Evolutionary conservation across 2,329 filamentous ascomycete species (phyloP).

Genomic region (Aspergillus neoniger): DNA sequence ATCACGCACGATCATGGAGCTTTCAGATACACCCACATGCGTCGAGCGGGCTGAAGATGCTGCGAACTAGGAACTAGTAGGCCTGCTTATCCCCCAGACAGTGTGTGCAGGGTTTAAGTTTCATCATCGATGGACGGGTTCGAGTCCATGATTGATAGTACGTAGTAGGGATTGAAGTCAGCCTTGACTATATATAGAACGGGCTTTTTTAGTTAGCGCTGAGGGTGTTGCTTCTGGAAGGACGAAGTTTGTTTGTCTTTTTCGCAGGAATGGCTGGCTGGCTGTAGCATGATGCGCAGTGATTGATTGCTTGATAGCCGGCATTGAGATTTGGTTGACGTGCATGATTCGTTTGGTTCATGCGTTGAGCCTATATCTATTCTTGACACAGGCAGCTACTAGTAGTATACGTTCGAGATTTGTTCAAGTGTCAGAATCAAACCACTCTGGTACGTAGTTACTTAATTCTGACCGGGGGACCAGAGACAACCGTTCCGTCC

Average conservation of each 20-base stretch:
- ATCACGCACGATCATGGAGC: not conserved
- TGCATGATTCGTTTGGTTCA: too few species aligned
- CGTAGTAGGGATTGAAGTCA: too few species aligned
- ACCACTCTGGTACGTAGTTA: not conserved
- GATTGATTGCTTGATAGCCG: not conserved
- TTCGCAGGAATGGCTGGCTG: not conserved
- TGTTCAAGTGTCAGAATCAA: not conserved
- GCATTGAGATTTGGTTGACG: too few species aligned
- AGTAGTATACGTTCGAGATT: too few species aligned
- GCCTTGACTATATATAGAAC: slow-evolving; percentile 1
- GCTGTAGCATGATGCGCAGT: not conserved
- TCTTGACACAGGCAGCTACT: too few species aligned
- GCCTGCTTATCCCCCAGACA: not conserved
- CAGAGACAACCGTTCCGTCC: not conserved
- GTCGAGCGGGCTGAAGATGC: not conserved
- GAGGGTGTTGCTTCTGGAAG: not conserved
- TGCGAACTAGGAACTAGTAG: not conserved
- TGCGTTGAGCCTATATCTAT: too few species aligned
- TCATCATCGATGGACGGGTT: not conserved
- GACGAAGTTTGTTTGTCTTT: too few species aligned
- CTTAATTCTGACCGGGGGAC: not conserved
- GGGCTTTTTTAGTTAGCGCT: not conserved
- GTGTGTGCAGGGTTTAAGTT: not conserved
- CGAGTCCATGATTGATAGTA: not conserved
- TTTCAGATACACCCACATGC: slow-evolving; percentile 8